phyloP scores from a whole-genome alignment of 2,329 filamentous ascomycete species.

The Erysiphe neolycopersici region DNA sequence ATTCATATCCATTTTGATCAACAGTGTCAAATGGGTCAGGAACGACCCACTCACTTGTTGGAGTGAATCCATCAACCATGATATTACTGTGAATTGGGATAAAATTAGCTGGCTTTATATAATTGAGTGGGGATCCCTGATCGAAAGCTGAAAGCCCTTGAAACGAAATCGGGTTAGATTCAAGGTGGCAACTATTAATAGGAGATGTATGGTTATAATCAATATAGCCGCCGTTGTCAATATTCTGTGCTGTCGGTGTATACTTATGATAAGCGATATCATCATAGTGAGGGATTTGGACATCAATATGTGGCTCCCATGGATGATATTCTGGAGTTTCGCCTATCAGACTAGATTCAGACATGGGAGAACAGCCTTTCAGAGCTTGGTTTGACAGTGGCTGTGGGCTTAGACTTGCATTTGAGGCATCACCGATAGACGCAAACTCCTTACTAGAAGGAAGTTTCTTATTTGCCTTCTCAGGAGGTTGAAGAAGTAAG shows the following conservation, averaged over 20 bases:
- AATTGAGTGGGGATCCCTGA: not conserved
- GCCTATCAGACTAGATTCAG: not conserved
- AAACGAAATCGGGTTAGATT: not conserved
- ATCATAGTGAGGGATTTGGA: not conserved
- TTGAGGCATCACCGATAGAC: not conserved
- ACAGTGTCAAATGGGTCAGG: not conserved
- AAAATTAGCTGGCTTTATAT: not conserved
- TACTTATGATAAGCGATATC: not conserved
- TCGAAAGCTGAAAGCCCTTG: not conserved
- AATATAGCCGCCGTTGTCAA: not conserved
- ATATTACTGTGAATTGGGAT: not conserved
- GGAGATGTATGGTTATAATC: not conserved
- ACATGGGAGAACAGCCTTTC: not conserved
- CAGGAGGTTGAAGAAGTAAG: not conserved
- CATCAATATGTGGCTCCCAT: not conserved
- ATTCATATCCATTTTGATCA: not conserved
- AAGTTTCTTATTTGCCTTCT: not conserved
- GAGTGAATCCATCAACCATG: not conserved
- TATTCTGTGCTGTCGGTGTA: not conserved
- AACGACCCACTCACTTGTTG: not conserved
- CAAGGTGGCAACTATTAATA: not conserved
- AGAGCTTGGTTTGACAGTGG: not conserved
- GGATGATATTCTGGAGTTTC: not conserved
- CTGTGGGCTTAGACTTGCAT: not conserved
- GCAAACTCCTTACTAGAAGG: not conserved